These are phyloP conservation scores for Elsinoe fawcettii DNA, from an alignment of 2,329 filamentous ascomycete genomes.

Conservation along the genomic window DNA sequence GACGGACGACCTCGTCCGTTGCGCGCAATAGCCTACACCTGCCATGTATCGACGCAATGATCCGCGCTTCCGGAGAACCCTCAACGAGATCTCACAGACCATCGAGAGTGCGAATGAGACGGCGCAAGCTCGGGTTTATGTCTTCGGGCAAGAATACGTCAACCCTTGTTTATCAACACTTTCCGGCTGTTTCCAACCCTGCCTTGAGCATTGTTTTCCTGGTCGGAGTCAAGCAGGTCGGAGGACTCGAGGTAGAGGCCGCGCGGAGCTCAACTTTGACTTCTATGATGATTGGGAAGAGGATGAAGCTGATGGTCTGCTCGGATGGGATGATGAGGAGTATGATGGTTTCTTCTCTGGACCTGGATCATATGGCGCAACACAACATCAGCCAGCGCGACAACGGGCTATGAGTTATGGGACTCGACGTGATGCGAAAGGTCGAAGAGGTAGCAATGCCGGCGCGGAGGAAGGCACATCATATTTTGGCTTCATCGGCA, in stretches of 20 bases:
- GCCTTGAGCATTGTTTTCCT: conserved; percentile 64
- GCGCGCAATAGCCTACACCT: conserved; percentile 15
- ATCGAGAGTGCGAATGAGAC: conserved; percentile 85
- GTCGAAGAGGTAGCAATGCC: conserved; percentile 48
- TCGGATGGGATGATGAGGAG: conserved; percentile 77
- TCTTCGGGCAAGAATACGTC: conserved; percentile 78
- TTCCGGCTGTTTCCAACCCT: conserved; percentile 55
- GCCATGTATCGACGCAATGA: conserved; percentile 58
- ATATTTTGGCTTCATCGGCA: conserved; percentile 74
- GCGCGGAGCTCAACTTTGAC: conserved; percentile 82
- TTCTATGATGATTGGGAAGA: conserved; percentile 97
- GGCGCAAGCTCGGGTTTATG: conserved; percentile 85
- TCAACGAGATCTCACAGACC: conserved; percentile 87
- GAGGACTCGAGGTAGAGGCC: conserved; percentile 51
- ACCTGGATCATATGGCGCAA: conserved; percentile 19
- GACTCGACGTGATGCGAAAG: conserved; percentile 49
- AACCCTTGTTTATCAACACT: conserved; percentile 68
- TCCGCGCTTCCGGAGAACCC: conserved; percentile 82
- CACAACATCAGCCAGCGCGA: conserved; percentile 53
- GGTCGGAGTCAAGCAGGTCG: conserved; percentile 66
- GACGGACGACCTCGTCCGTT: conserved; percentile 14
- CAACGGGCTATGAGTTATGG: conserved; percentile 88
- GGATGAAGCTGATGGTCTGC: conserved; percentile 53
- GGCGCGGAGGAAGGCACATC: conserved; percentile 70
- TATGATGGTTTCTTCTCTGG: conserved; percentile 72